These are phyloP conservation scores for Verticillium zaregamsianum DNA, from an alignment of 2,329 filamentous ascomycete genomes.

Conservation along the genomic window DNA sequence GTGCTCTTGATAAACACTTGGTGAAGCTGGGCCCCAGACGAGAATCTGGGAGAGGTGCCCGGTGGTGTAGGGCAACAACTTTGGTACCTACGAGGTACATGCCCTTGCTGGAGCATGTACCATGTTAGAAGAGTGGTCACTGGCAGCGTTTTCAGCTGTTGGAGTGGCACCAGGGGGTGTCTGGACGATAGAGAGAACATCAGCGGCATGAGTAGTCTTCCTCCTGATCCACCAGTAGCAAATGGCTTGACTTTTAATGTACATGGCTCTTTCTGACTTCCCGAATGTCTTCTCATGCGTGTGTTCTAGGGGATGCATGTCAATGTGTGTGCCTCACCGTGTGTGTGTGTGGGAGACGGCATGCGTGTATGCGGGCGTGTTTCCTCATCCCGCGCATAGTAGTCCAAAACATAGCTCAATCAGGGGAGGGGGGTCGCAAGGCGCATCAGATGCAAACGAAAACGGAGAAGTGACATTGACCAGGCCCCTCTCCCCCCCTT, in stretches of 20 bases:
- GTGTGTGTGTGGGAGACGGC: constrained; percentile 6
- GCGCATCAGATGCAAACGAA: neutral
- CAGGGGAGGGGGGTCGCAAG: neutral
- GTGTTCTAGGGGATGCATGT: neutral
- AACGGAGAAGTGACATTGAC: neutral
- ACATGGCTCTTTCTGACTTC: constrained; percentile 6
- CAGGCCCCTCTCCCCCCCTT: too few relatives aligned
- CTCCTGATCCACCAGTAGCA: neutral
- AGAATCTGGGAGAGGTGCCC: neutral
- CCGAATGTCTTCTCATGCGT: neutral
- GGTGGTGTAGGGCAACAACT: constrained; percentile 1
- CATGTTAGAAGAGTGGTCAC: neutral
- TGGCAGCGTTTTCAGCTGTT: neutral
- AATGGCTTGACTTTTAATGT: constrained; percentile 2
- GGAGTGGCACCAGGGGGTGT: constrained; percentile 7
- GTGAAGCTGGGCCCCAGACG: neutral
- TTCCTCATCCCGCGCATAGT: neutral
- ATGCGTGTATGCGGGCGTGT: constrained; percentile 9
- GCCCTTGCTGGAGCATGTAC: constrained; percentile 2
- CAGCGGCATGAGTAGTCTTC: constrained; percentile 6
- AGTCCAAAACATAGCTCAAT: neutral
- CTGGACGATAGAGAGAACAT: constrained; percentile 8
- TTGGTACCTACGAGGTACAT: constrained; percentile 2
- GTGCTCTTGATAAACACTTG: constrained; percentile 8
- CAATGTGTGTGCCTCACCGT: constrained; percentile 9